These are phyloP conservation scores for Xylaria sp. DNA, from an alignment of 2,329 filamentous ascomycete species.

Conservation along the genomic window DNA sequence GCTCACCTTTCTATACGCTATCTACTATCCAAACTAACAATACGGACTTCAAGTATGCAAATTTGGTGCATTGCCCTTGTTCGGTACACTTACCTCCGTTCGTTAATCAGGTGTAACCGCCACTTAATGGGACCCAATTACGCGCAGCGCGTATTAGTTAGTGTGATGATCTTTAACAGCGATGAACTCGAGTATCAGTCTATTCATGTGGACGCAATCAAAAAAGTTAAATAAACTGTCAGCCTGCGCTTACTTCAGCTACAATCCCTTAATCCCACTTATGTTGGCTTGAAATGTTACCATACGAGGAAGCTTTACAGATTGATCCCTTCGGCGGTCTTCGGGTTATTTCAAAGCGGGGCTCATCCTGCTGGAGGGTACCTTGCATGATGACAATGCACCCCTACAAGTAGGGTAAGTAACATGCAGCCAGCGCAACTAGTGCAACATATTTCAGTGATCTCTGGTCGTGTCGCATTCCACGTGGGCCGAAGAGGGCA, in stretches of 20 bases:
- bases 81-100: too few relatives aligned
- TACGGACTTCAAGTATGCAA: too few relatives aligned
- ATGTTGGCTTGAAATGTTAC: neutral
- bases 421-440: neutral
- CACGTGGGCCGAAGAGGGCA: conserved; percentile 15
- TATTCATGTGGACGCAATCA: neutral
- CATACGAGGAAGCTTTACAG: neutral
- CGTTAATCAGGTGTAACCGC: too few relatives aligned
- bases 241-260: neutral
- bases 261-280: neutral
- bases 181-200: neutral
- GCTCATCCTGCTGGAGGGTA: neutral
- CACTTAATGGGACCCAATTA: too few relatives aligned
- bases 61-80: too few relatives aligned
- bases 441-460: neutral
- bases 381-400: conserved; percentile 18
- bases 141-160: neutral
- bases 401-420: neutral
- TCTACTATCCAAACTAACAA: too few relatives aligned
- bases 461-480: conserved; percentile 3
- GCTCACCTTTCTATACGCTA: too few relatives aligned
- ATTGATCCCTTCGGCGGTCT: conserved; percentile 8
- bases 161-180: neutral
- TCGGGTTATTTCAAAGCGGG: conserved; percentile 1
- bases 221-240: neutral